Base-by-base conservation (phyloP, 164 flowering plant species). In the Dillenia turbinata region DNA sequence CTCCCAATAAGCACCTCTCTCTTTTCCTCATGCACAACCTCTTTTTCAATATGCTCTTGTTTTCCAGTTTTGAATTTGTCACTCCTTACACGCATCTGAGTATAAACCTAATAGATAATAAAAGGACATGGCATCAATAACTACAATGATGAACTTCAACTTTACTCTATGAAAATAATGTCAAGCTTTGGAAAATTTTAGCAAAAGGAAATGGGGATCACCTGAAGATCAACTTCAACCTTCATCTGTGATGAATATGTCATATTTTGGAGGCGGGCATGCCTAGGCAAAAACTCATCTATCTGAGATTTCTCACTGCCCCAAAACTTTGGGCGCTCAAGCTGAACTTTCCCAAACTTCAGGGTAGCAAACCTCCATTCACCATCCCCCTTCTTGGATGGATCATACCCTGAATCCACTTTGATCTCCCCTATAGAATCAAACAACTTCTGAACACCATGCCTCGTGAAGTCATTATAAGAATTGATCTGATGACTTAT, bases 201-300 rank as follows among this genome's bases (percentile, higher is more conserved):
- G 26, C 1, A 16, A 52, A 15, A 33, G 44, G 11, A 40, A 16
- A 55, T 4, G 4, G 8, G 13, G n/a, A 40, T 63, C 26, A 89
- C 97, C 97, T 93, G 66, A 64, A 86, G 52, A 46, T 55, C 43
- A 13, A 83, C 67, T 11, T 82, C 71, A 8, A 86, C 95, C 65
- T 77, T 87, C 77, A 93, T 74, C 54, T 79, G 69, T 11, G 92
- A 54, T 0, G 97, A 75, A 69, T 93, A 93, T 3, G 95, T 83
- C 90, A 90, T 85, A 57, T 85, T 83, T 77, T 90, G 97, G 51
- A 93, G 87, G 17, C 97, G 79, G 16, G 98, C 97, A 74, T 90
- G 94, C 63, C 86, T 72, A 0, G 98, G 97, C 51, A 78, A 50
- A 68, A 87, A 59, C 1, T 78, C 57, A n/a, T 72, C 80, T 2